phyloP scores from a whole-genome alignment of 139 green algal species.

The Asterochloris erici region DNA sequence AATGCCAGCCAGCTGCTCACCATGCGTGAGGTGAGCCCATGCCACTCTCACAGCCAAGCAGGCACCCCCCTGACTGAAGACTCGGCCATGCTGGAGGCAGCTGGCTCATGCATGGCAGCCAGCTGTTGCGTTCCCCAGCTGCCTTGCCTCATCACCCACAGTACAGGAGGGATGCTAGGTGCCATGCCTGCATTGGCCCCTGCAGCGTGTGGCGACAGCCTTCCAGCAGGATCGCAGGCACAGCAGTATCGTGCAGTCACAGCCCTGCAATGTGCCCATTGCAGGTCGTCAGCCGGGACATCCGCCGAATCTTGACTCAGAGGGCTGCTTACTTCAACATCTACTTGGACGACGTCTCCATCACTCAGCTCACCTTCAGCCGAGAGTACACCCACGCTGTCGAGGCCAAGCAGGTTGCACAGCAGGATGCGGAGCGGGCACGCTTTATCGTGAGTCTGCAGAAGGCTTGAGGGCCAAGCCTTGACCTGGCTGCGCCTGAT shows the following conservation, averaged over 20 bases:
- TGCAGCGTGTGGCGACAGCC: too few species aligned
- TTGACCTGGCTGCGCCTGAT: too few species aligned
- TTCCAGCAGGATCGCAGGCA: too few species aligned
- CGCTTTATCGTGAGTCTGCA: slow-evolving; percentile 83
- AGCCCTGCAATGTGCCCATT: not conserved
- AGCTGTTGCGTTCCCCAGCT: too few species aligned
- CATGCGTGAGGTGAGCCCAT: slow-evolving; percentile 77
- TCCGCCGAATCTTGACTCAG: slow-evolving; percentile 87
- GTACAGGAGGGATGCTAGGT: too few species aligned
- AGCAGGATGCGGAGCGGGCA: slow-evolving; percentile 97
- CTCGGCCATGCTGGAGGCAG: too few species aligned
- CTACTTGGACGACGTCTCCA: slow-evolving; percentile 98
- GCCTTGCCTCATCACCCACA: too few species aligned
- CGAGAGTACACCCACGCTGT: slow-evolving; percentile 95
- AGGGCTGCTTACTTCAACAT: slow-evolving; percentile 93
- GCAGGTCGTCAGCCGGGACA: slow-evolving; percentile 85
- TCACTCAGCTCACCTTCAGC: slow-evolving; percentile 96
- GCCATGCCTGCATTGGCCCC: too few species aligned
- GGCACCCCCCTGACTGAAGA: too few species aligned
- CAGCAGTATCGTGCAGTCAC: not conserved
- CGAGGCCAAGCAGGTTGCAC: slow-evolving; percentile 97
- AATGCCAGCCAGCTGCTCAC: slow-evolving; percentile 98
- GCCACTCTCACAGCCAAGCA: too few species aligned
- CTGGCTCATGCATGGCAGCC: too few species aligned
- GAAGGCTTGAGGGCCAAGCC: not conserved